Evolutionary conservation across 495 filamentous ascomycete species (phyloP).

Genomic region (Podospora fimiseda): DNA sequence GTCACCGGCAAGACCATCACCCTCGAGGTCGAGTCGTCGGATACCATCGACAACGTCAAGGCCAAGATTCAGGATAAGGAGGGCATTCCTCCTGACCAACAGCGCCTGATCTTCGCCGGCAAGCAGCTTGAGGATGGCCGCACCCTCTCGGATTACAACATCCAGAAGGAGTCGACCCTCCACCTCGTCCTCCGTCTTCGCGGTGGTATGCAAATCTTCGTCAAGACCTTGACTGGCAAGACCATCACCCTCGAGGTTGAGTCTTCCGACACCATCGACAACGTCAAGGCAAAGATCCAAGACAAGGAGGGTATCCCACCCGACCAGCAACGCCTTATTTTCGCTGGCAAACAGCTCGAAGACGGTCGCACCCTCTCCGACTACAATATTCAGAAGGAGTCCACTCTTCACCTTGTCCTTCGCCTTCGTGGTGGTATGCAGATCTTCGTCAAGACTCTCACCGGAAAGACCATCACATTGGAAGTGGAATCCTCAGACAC

Average conservation of each 20-base stretch:
- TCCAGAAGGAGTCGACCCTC: conserved; percentile 95
- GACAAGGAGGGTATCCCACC: conserved; percentile 96
- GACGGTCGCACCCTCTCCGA: conserved; percentile 77
- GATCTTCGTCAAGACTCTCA: conserved; percentile 76
- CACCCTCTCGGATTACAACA: conserved; percentile 96
- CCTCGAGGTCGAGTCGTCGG: conserved; percentile 94
- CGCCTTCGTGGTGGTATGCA: conserved; percentile 99
- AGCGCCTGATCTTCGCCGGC: conserved; percentile 96
- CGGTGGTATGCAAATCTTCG: conserved; percentile 96
- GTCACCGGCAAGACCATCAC: conserved; percentile 99
- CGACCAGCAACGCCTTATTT: conserved; percentile 91
- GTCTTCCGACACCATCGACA: conserved; percentile 93
- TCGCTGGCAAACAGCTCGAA: conserved; percentile 93
- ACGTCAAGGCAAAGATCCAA: conserved; percentile 75
- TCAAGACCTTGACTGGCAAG: conserved; percentile 91
- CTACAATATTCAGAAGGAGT: conserved; percentile 99
- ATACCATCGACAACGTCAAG: conserved; percentile 99
- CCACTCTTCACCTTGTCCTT: conserved; percentile 89
- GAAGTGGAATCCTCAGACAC: conserved; percentile 89
- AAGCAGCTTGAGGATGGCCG: conserved; percentile 98
- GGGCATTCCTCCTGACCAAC: conserved; percentile 95
- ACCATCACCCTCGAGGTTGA: conserved; percentile 98
- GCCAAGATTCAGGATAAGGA: conserved; percentile 99
- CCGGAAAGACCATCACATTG: conserved; percentile 89
- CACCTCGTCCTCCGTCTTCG: conserved; percentile 95